Evolutionary conservation across 83 land plant species (phyloP), one percentile per base, ranked within the genome.

Genomic region (Diphasiastrum complanatum): DNA sequence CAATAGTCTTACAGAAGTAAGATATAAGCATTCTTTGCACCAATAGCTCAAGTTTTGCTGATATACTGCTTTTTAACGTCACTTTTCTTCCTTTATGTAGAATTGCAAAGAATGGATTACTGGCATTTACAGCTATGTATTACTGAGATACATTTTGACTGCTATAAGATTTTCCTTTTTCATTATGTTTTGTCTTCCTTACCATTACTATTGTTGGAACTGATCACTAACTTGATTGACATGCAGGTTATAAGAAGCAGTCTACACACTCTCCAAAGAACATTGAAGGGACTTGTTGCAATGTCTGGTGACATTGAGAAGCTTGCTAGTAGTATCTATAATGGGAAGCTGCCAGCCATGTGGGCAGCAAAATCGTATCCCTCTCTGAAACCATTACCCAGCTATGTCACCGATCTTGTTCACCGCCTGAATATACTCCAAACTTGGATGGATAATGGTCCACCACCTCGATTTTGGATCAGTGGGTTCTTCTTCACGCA

Each of bases 401-500:
- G 74, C 63, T 75, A 75, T 51, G 37, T 68, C 28, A 33, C 63
- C 4, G 78, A 75, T 12, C 45, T 75, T 2, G 30, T 51, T 25
- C 61, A 63, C 0, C 32, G 74, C 5, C 67, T 75, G 40, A 55
- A 57, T 19, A 75, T 75, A 74, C 51, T 75, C 0, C 50, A 53
- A 12, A 20, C 14, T 11, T 75, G 78, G 78, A 64, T 68, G 67
- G 78, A 75, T 19, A 11, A 68, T 5, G 78, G 78, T 24, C 78
- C 74, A 10, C 74, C 78, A 20, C 50, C 74, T 10, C 59, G 49
- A 32, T 75, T 75, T 6, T 75, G 78, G 78, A 63, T 75, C 28
- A 75, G 78, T 50, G 78, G 78, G 23, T 75, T 75, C 57, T 75
- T 69, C 68, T 75, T 75, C 68, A 75, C 78, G 0, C 78, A 75